phyloP scores from a whole-genome alignment of 176 grass and related monocot species.

The Echinochloa phyllopogon region DNA sequence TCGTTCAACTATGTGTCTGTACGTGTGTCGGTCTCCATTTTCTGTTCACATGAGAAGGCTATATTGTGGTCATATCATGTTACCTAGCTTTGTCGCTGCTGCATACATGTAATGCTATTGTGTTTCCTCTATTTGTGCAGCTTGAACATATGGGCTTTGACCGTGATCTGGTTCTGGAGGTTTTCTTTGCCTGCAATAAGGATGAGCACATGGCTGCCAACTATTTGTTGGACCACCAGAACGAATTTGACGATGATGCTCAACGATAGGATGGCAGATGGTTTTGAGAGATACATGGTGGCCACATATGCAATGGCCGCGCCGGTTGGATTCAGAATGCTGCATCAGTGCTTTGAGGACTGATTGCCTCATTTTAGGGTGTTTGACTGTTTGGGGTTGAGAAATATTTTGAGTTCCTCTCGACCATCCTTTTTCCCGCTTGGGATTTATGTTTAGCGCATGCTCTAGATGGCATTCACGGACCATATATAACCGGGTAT shows the following conservation, averaged over 20 bases:
- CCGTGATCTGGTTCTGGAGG: constrained; percentile 66
- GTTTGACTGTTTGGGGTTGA: not conserved
- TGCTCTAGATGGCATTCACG: not conserved
- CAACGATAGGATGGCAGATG: not conserved
- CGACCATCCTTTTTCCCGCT: not conserved
- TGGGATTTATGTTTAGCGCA: not conserved
- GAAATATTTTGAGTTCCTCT: not conserved
- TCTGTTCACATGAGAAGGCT: not conserved
- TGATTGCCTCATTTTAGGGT: not conserved
- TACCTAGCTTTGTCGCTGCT: not conserved
- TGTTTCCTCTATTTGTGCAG: constrained; percentile 37
- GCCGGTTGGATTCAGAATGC: not conserved
- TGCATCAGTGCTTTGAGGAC: not conserved
- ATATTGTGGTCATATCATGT: not conserved
- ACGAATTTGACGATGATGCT: constrained; percentile 64
- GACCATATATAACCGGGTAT: not conserved
- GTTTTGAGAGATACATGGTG: not conserved
- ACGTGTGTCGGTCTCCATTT: not conserved
- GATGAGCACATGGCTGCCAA: constrained; percentile 67
- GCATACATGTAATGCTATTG: not conserved
- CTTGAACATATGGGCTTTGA: constrained; percentile 85
- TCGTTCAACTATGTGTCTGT: not conserved
- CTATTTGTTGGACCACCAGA: constrained; percentile 76
- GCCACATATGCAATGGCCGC: not conserved
- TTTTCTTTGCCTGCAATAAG: constrained; percentile 80